Base-by-base conservation (phyloP, 1,284 basidiomycete species). In the Trichosporon sp. region DNA sequence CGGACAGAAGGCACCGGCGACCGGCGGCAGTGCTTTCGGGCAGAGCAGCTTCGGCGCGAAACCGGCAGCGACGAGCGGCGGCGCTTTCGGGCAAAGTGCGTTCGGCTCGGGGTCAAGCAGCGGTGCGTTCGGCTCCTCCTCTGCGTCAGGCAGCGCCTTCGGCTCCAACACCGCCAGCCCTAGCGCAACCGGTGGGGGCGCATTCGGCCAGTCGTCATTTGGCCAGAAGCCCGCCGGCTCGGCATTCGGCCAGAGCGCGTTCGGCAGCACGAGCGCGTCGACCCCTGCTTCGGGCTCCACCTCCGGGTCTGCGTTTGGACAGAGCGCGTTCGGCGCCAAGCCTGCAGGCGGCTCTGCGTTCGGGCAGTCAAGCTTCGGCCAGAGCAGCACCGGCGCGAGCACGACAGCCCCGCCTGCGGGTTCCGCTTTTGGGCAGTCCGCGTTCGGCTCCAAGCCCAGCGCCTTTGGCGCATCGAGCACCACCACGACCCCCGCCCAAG, bases 391-490 rank as follows among this genome's bases (percentile, higher is more conserved):
- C 9, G 34, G 18, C 18, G n/a, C 51, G 15, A 65, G 38, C 47
- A 51, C 47, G 2, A 51, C 56, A 1, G 56, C 56, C 2, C 56
- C 56, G 38, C 58, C 65, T 11, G 38, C 58, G 6, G 38, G 47
- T 4, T 35, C 64, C 12, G 47, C 31, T 29, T 65, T 35, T 15
- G 64, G 64, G 9, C 64, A 31, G 47, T 84, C 84, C 65, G 64
- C 70, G 5, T 70, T 70, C 35, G 69, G 69, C 31, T 12, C 65
- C 21, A 53, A 27, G 27, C 77, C 83, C 3, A 85, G 83, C 64
- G 78, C 78, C 25, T 27, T 89, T 18, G 80, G 82, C 23, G 32
- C 58, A 13, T 18, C 62, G 2, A 15, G 29, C 27, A 31, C 15
- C 27, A 60, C 56, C n/a, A 42, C 62, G 23, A 27, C 62, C 3